These are phyloP conservation scores for Candida oleophila DNA, from an alignment of 805 yeast genomes.

Conservation along the genomic window DNA sequence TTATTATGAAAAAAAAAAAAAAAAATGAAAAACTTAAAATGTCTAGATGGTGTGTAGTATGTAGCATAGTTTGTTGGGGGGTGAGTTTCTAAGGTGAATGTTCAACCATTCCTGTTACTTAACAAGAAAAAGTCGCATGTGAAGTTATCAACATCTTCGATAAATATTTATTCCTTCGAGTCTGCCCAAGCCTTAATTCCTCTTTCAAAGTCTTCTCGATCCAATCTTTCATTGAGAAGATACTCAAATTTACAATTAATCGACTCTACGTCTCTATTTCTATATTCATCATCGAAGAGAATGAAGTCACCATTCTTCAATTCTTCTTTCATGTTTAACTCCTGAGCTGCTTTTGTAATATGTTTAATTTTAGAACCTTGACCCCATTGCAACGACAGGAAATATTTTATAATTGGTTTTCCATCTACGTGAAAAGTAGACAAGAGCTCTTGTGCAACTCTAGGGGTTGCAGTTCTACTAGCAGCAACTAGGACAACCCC, in stretches of 20 bases:
- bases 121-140: no score
- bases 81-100: no score
- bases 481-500: conserved; percentile 63
- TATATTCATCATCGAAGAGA: conserved; percentile 74
- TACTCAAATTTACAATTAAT: conserved; percentile 71
- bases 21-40: no score
- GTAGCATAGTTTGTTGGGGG: no score
- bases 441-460: conserved; percentile 67
- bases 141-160: no score
- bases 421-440: conserved; percentile 51
- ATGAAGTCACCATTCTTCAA: conserved; percentile 42
- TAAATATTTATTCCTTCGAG: conserved; percentile 1
- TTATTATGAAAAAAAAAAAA: neutral
- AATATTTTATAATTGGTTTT: conserved; percentile 49
- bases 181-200: conserved; percentile 39
- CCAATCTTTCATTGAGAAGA: conserved; percentile 63
- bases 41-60: no score
- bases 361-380: conserved; percentile 60
- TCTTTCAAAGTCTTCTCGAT: conserved; percentile 50
- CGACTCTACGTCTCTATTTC: conserved; percentile 73
- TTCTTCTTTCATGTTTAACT: conserved; percentile 47
- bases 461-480: conserved; percentile 76
- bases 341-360: conserved; percentile 47
- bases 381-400: conserved; percentile 70
- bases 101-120: no score